These are phyloP conservation scores for Spatholobus suberectus DNA, from an alignment of 306 rosid genomes.

Conservation along the genomic window DNA sequence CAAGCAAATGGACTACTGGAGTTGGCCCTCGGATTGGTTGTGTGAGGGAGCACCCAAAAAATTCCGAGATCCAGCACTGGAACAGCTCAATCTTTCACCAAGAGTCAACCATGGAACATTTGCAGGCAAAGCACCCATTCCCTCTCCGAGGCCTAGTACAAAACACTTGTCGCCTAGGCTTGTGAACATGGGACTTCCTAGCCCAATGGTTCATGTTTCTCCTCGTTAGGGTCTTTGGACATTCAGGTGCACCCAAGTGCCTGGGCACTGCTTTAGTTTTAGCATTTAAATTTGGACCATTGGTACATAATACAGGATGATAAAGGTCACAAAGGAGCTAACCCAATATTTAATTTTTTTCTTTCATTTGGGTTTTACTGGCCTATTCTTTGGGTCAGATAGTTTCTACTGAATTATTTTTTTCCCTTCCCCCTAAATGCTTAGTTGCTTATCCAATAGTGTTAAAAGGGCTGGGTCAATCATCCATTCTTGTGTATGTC, in stretches of 20 bases:
- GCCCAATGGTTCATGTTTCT: conserved; percentile 46
- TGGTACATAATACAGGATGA: conserved; percentile 15
- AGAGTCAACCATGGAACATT: conserved; percentile 34
- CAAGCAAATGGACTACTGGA: conserved; percentile 73
- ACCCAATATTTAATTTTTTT: conserved; percentile 34
- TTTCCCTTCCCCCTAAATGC: not conserved
- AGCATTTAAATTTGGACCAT: not conserved
- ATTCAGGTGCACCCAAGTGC: not conserved
- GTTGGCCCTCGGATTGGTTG: conserved; percentile 70
- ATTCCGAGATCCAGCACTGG: conserved; percentile 70
- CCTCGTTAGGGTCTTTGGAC: not conserved
- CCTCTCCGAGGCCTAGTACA: conserved; percentile 77
- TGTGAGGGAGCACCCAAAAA: conserved; percentile 62
- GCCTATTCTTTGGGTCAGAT: conserved; percentile 17
- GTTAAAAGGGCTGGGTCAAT: conserved; percentile 5
- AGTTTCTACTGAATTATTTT: conserved; percentile 34
- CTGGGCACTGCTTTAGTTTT: not conserved
- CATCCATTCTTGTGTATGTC: conserved; percentile 38
- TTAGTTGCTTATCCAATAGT: not conserved
- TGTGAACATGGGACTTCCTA: conserved; percentile 59
- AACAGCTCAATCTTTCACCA: conserved; percentile 64
- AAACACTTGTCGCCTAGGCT: conserved; percentile 66
- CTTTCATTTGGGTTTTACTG: conserved; percentile 17
- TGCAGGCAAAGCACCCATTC: conserved; percentile 51
- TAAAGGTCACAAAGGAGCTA: conserved; percentile 41